Conservation (phyloP, 805 yeast genomes). For the Spathaspora boniae region DNA sequence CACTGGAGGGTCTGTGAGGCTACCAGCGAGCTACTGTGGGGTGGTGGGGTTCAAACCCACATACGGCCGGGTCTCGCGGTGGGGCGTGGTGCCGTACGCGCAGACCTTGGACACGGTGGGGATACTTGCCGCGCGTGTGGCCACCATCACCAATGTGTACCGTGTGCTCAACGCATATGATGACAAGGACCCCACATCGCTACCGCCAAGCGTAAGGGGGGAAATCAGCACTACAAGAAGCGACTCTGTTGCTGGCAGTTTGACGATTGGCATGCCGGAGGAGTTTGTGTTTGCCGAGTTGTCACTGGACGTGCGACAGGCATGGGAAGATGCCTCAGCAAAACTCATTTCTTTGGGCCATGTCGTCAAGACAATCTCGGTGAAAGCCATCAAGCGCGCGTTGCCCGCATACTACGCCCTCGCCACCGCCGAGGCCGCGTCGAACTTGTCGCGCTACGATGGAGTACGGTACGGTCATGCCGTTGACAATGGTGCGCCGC, state of each 20-base stretch:
- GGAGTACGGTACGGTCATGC: constrained; percentile 82
- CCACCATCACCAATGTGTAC: constrained; percentile 47
- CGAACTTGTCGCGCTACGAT: constrained; percentile 85
- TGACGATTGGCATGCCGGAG: constrained; percentile 68
- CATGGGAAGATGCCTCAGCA: constrained; percentile 46
- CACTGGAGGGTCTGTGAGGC: constrained; percentile 94
- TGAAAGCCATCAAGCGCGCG: constrained; percentile 65
- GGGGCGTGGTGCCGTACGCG: constrained; percentile 91
- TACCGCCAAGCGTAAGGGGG: constrained; percentile 35
- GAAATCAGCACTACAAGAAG: constrained; percentile 12
- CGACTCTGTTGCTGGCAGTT: constrained; percentile 10
- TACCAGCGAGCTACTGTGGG: constrained; percentile 88
- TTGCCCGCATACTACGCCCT: constrained; percentile 83
- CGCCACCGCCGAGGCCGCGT: constrained; percentile 91
- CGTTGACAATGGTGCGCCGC: constrained; percentile 18
- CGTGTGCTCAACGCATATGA: constrained; percentile 58
- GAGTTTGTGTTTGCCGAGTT: constrained; percentile 63
- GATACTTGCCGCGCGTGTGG: constrained; percentile 53
- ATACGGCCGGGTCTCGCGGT: constrained; percentile 86
- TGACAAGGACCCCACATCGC: constrained; percentile 73
- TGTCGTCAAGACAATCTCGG: constrained; percentile 57
- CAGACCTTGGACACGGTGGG: constrained; percentile 96
- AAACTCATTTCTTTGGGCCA: constrained; percentile 47
- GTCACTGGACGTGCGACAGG: constrained; percentile 40
- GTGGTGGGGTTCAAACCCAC: constrained; percentile 88